Evolutionary conservation across 768 basidiomycete species (phyloP).

Genomic region (Macrolepiota albuminosa): DNA sequence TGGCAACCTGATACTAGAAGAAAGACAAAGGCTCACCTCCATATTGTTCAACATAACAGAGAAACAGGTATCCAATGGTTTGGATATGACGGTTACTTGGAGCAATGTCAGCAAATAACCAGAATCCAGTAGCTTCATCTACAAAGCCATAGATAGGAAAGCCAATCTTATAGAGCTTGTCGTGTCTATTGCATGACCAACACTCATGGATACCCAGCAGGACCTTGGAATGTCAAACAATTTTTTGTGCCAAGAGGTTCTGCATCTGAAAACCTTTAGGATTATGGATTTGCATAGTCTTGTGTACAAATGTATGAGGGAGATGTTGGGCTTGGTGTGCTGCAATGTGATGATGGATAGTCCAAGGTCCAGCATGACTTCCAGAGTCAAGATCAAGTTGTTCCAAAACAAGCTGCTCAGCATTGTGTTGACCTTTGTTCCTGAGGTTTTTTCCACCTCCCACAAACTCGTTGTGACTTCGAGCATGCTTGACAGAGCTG

Average conservation of each 20-base stretch:
- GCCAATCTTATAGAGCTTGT: conserved; percentile 26
- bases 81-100: conserved; percentile 3
- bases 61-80: conserved; percentile 19
- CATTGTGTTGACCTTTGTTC: too few relatives aligned
- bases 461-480: background rate
- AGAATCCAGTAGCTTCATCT: conserved; percentile 6
- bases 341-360: background rate
- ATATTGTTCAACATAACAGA: conserved; percentile 23
- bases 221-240: conserved; percentile 29
- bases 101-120: conserved; percentile 10
- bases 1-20: too few relatives aligned
- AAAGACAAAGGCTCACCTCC: conserved; percentile 19
- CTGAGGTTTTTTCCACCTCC: background rate
- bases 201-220: too few relatives aligned
- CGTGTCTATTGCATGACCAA: too few relatives aligned
- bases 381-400: too few relatives aligned
- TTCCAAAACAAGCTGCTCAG: too few relatives aligned
- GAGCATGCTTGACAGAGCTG: background rate
- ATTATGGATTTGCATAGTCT: too few relatives aligned
- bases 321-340: background rate
- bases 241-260: background rate
- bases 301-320: too few relatives aligned
- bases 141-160: conserved; percentile 29
- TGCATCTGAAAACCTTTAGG: background rate
- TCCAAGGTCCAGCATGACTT: background rate